A percentile compares a stretch with the other conserved stretches of the same genome.
phyloP scores from a whole-genome alignment of 225 moss, liverwort and hornwort genomes.

The Sphagnum contortum region DNA sequence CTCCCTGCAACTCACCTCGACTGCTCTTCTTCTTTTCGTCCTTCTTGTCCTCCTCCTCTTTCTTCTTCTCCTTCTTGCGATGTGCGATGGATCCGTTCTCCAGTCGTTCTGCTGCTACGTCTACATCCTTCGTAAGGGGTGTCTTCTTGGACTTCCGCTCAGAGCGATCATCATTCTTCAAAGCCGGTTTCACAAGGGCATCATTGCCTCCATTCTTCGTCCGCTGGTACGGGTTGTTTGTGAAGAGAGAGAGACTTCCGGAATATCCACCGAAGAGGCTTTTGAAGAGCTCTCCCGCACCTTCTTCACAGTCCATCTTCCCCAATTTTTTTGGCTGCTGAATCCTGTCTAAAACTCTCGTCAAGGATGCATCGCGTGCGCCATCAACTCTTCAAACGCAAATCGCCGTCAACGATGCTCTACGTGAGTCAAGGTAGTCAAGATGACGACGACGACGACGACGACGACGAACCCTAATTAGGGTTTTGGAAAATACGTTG shows the following conservation, averaged over 20 bases:
- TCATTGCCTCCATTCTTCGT: constrained; percentile 12
- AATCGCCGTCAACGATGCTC: too few relatives aligned
- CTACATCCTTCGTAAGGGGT: background rate
- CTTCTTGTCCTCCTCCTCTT: constrained; percentile 16
- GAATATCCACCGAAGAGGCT: constrained; percentile 72
- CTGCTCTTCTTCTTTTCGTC: background rate
- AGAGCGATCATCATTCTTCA: too few relatives aligned
- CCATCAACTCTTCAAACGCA: too few relatives aligned
- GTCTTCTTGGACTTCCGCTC: constrained; percentile 10
- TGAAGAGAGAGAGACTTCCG: constrained; percentile 73
- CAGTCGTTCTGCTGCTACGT: background rate
- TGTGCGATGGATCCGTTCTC: background rate
- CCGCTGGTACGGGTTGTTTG: constrained; percentile 71
- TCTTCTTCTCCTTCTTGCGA: constrained; percentile 2
- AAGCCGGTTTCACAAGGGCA: too few relatives aligned
- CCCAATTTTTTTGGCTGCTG: constrained; percentile 19
- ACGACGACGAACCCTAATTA: too few relatives aligned
- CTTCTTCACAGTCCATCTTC: constrained; percentile 30
- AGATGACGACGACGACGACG: too few relatives aligned
- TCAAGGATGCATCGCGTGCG: too few relatives aligned
- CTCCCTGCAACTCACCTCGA: too few relatives aligned
- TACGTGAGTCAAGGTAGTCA: too few relatives aligned
- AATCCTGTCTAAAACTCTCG: too few relatives aligned
- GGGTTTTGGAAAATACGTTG: too few relatives aligned
- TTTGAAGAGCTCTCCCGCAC: constrained; percentile 41